A percentile compares a stretch with the other conserved stretches of the same genome.
Evolutionary conservation across 768 basidiomycete species (phyloP).

Genomic region (Collybia nuda): DNA sequence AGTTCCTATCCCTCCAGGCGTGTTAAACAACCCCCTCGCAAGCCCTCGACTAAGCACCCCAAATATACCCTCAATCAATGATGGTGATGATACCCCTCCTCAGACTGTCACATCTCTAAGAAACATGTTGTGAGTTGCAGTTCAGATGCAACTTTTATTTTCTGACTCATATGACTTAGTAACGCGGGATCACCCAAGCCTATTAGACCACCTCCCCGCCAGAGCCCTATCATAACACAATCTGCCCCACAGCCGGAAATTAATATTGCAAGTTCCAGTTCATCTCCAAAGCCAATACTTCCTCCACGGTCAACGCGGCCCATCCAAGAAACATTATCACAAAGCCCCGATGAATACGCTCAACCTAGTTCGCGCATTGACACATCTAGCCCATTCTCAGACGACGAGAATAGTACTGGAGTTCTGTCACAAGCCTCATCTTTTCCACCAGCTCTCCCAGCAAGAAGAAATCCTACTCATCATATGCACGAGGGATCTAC

Average conservation of each 20-base stretch:
- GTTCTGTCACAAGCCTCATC: slow-evolving; percentile 4
- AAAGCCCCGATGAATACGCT: slow-evolving; percentile 13
- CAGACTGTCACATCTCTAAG: slow-evolving; percentile 41
- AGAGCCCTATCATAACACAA: slow-evolving; percentile 8
- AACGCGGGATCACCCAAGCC: slow-evolving; percentile 6
- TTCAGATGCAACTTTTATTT: not conserved
- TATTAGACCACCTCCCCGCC: slow-evolving; percentile 7
- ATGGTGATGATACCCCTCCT: slow-evolving; percentile 17
- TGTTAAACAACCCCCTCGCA: not conserved
- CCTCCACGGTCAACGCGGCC: slow-evolving; percentile 21
- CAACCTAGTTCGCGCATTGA: slow-evolving; percentile 14
- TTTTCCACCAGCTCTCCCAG: slow-evolving; percentile 16
- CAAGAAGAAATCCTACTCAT: slow-evolving; percentile 7
- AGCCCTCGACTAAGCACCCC: slow-evolving; percentile 14
- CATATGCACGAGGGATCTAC: slow-evolving; percentile 12
- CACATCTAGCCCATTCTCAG: slow-evolving; percentile 22
- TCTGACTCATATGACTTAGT: not conserved
- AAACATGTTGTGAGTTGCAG: slow-evolving; percentile 47
- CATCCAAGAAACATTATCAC: slow-evolving; percentile 9
- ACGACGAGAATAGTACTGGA: slow-evolving; percentile 12
- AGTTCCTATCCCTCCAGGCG: slow-evolving; percentile 34
- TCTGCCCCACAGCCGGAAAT: slow-evolving; percentile 9
- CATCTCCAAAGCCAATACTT: slow-evolving; percentile 20
- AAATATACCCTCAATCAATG: slow-evolving; percentile 8
- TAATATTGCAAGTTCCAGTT: slow-evolving; percentile 11